Conservation (phyloP, 2,329 filamentous ascomycete species). For the Tolypocladium amazonense region DNA sequence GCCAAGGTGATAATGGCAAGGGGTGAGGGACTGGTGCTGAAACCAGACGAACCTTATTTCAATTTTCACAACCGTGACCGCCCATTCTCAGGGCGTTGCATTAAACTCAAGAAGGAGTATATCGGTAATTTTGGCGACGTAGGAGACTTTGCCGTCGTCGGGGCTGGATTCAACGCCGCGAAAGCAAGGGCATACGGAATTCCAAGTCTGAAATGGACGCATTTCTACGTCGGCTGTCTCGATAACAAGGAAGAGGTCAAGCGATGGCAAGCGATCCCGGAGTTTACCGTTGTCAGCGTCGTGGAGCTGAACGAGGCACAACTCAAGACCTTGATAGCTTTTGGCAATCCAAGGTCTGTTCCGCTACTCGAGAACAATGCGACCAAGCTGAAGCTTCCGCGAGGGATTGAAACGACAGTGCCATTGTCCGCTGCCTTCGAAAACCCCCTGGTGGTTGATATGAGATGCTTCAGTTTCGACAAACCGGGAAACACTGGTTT, state of each 20-base stretch:
- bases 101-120: slow-evolving; percentile 87
- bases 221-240: slow-evolving; percentile 71
- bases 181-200: slow-evolving; percentile 47
- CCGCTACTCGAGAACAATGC: slow-evolving; percentile 23
- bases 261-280: slow-evolving; percentile 39
- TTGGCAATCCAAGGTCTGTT: slow-evolving; percentile 33
- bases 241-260: slow-evolving; percentile 52
- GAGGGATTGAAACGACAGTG: slow-evolving; percentile 29
- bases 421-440: slow-evolving; percentile 48
- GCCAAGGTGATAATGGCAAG: slow-evolving; percentile 52
- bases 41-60: slow-evolving; percentile 73
- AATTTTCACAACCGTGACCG: slow-evolving; percentile 28
- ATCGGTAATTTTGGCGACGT: slow-evolving; percentile 67
- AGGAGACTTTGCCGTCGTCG: slow-evolving; percentile 72
- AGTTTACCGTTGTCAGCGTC: slow-evolving; percentile 56
- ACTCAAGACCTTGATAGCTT: slow-evolving; percentile 38
- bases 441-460: slow-evolving; percentile 65
- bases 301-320: slow-evolving; percentile 44
- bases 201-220: slow-evolving; percentile 57
- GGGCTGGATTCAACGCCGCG: slow-evolving; percentile 58
- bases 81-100: slow-evolving; percentile 41
- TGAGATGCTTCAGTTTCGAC: slow-evolving; percentile 72
- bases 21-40: slow-evolving; percentile 73
- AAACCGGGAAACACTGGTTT: slow-evolving; percentile 58
- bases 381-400: slow-evolving; percentile 36